These are phyloP conservation scores for Phaeolepiota aurea DNA, from an alignment of 768 basidiomycete genomes.

Conservation along the genomic window DNA sequence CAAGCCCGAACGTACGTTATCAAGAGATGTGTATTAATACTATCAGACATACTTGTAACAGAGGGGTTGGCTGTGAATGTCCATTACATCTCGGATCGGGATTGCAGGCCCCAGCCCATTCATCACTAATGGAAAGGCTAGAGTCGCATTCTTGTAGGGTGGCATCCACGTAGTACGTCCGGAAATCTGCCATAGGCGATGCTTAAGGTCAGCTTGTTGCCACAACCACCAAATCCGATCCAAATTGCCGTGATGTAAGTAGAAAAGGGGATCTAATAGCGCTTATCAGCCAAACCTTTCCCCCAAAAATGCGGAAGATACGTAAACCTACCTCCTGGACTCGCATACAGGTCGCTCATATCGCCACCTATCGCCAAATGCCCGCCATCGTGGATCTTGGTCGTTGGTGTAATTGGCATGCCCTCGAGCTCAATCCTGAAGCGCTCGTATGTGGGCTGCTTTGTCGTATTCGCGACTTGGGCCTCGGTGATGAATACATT, in stretches of 20 bases:
- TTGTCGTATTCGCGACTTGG: slow-evolving; percentile 1
- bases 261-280: slow-evolving; percentile 27
- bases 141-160: slow-evolving; percentile 20
- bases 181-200: slow-evolving; percentile 24
- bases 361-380: slow-evolving; percentile 2
- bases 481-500: neutral
- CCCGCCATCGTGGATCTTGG: slow-evolving; percentile 1
- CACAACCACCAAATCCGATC: slow-evolving; percentile 34
- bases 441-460: neutral
- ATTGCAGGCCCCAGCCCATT: slow-evolving; percentile 15
- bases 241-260: slow-evolving; percentile 29
- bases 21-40: neutral
- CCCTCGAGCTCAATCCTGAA: slow-evolving; percentile 3
- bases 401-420: neutral
- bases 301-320: neutral
- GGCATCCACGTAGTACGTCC: slow-evolving; percentile 20
- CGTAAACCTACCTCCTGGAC: slow-evolving; percentile 2
- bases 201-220: slow-evolving; percentile 16
- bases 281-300: neutral
- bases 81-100: slow-evolving; percentile 22
- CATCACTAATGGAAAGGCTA: slow-evolving; percentile 20
- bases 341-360: slow-evolving; percentile 2
- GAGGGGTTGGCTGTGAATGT: slow-evolving; percentile 14
- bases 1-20: too few relatives aligned
- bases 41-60: slow-evolving; percentile 21